Conservation (phyloP, 768 basidiomycete species). For the Mycena haematopus region DNA sequence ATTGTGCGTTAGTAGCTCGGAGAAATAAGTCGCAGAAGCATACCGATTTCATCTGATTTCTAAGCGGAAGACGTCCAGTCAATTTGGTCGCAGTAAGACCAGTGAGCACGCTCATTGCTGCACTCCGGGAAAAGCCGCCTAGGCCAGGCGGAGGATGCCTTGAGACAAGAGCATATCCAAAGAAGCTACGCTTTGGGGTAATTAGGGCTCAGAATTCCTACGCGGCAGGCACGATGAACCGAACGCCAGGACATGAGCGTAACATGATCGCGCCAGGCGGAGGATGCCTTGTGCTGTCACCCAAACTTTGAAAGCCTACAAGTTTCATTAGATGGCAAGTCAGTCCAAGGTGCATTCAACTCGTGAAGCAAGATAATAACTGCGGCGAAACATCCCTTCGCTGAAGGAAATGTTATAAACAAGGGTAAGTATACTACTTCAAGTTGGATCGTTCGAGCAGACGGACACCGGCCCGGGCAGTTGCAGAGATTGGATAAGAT, state of each 20-base stretch:
- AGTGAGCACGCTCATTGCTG: slow-evolving; percentile 49
- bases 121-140: slow-evolving; percentile 59
- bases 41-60: slow-evolving; percentile 47
- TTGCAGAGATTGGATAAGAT: neutral
- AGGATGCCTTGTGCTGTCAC: slow-evolving; percentile 2
- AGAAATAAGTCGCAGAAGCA: neutral
- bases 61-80: slow-evolving; percentile 53
- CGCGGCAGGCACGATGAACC: slow-evolving; percentile 1
- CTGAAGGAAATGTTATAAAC: neutral
- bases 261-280: neutral
- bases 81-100: slow-evolving; percentile 46
- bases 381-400: neutral
- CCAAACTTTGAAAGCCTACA: slow-evolving; percentile 9
- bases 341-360: neutral
- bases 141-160: slow-evolving; percentile 52
- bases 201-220: neutral
- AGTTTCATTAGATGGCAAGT: neutral
- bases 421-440: neutral
- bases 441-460: neutral
- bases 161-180: slow-evolving; percentile 48
- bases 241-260: neutral
- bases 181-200: slow-evolving; percentile 34
- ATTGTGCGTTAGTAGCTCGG: neutral
- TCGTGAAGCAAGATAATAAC: slow-evolving; percentile 2
- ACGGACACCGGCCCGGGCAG: neutral